These are phyloP conservation scores for Pugionium dolabratum DNA, from an alignment of 345 rosid species.

Conservation along the genomic window DNA sequence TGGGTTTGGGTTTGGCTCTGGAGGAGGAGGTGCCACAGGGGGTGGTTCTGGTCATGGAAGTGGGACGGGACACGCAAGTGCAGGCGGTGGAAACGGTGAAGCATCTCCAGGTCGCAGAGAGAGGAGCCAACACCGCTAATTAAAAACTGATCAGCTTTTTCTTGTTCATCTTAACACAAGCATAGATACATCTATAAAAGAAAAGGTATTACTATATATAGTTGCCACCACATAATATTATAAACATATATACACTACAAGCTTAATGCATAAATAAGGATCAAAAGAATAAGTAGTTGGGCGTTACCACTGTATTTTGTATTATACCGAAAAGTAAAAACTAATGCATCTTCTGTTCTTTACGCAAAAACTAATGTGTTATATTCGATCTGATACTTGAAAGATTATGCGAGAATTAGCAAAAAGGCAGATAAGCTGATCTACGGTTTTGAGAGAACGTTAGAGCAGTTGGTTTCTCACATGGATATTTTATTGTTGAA, in stretches of 20 bases:
- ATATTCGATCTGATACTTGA: too few relatives aligned
- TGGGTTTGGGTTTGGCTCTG: constrained; percentile 73
- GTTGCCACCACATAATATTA: too few relatives aligned
- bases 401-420: neutral
- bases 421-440: neutral
- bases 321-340: constrained; percentile 6
- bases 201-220: neutral
- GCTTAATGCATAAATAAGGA: constrained; percentile 31
- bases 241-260: neutral
- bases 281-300: constrained; percentile 21
- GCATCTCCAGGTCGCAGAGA: constrained; percentile 36
- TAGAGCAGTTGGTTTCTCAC: too few relatives aligned
- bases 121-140: constrained; percentile 33
- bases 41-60: constrained; percentile 71
- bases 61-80: constrained; percentile 47
- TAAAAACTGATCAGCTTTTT: constrained; percentile 15
- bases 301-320: constrained; percentile 16
- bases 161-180: constrained; percentile 24
- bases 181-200: constrained; percentile 12
- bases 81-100: constrained; percentile 41
- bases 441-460: too few relatives aligned
- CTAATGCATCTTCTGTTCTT: constrained; percentile 13
- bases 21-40: constrained; percentile 59
- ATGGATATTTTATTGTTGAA: too few relatives aligned
- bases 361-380: neutral